phyloP scores from a whole-genome alignment of 1,284 basidiomycete species.

The Cutaneotrichosporon spelunceum region DNA sequence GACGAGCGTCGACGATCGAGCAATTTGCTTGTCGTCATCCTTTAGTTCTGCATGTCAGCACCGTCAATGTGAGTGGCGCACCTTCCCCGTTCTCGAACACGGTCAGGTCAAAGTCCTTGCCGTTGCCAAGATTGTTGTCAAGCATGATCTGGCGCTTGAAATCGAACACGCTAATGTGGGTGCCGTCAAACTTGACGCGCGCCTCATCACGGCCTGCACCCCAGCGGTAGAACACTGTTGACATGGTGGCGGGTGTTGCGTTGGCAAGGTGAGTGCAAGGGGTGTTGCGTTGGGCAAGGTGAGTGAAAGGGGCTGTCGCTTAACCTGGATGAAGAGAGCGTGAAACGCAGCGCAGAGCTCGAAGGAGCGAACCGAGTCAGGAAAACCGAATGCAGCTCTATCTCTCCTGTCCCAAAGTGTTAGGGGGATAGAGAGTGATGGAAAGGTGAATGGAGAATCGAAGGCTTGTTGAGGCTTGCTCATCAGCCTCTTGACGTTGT shows the following conservation, averaged over 20 bases:
- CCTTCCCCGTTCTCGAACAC: constrained; percentile 80
- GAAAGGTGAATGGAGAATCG: not conserved
- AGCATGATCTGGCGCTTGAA: constrained; percentile 98
- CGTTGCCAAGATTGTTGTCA: constrained; percentile 88
- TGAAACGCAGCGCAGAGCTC: not conserved
- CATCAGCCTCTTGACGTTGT: not conserved
- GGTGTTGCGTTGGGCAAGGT: not conserved
- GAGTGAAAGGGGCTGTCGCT: too few species aligned
- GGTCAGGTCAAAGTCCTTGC: constrained; percentile 92
- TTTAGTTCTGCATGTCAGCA: constrained; percentile 68
- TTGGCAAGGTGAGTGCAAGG: not conserved
- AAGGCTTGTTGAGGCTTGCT: not conserved
- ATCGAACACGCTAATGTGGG: constrained; percentile 97
- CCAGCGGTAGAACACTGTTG: constrained; percentile 98
- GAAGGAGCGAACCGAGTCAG: not conserved
- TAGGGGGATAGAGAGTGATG: not conserved
- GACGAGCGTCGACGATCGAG: constrained; percentile 89
- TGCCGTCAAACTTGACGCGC: constrained; percentile 94
- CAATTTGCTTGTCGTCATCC: constrained; percentile 87
- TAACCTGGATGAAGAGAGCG: not conserved
- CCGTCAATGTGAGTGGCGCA: constrained; percentile 50
- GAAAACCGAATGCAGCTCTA: not conserved
- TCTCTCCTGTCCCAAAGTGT: not conserved
- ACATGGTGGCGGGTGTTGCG: constrained; percentile 59
- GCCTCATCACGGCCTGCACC: constrained; percentile 92